These are phyloP conservation scores for Trichoderma sp. DNA, from an alignment of 2,329 filamentous ascomycete genomes.

Conservation along the genomic window DNA sequence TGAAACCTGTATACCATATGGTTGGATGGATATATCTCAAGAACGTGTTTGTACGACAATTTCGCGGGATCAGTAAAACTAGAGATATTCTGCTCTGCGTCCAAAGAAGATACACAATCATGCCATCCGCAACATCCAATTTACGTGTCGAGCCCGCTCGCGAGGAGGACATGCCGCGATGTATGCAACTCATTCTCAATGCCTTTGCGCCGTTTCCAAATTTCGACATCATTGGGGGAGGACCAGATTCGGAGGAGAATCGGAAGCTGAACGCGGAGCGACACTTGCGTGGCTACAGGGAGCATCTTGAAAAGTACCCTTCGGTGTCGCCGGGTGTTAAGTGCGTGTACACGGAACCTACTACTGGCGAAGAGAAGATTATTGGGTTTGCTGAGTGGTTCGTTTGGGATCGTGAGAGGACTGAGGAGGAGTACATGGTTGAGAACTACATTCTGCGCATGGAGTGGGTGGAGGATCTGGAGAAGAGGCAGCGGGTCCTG, in stretches of 20 bases:
- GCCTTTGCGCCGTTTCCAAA: conserved; percentile 9
- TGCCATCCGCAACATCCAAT: not conserved
- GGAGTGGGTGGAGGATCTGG: conserved; percentile 8
- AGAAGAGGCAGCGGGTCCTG: not conserved
- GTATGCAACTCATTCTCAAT: conserved; percentile 17
- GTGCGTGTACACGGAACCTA: conserved; percentile 14
- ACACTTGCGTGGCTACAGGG: not conserved
- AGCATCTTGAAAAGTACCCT: conserved; percentile 15
- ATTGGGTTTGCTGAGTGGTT: conserved; percentile 19
- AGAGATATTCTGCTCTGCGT: not conserved
- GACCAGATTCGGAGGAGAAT: conserved; percentile 8
- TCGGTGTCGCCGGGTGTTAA: conserved; percentile 13
- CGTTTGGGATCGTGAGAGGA: conserved; percentile 14
- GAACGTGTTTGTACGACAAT: not conserved
- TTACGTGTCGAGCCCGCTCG: conserved; percentile 11
- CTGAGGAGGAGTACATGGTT: not conserved
- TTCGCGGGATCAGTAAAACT: not conserved
- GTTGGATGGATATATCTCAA: not conserved
- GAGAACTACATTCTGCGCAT: not conserved
- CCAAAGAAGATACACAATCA: not conserved
- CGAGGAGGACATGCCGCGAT: conserved; percentile 20
- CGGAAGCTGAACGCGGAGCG: not conserved
- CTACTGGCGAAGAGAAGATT: conserved; percentile 11
- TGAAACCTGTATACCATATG: not conserved
- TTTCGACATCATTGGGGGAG: not conserved